These are phyloP conservation scores for Musa acuminata DNA, from an alignment of 176 grass and related monocot species.

Conservation along the genomic window DNA sequence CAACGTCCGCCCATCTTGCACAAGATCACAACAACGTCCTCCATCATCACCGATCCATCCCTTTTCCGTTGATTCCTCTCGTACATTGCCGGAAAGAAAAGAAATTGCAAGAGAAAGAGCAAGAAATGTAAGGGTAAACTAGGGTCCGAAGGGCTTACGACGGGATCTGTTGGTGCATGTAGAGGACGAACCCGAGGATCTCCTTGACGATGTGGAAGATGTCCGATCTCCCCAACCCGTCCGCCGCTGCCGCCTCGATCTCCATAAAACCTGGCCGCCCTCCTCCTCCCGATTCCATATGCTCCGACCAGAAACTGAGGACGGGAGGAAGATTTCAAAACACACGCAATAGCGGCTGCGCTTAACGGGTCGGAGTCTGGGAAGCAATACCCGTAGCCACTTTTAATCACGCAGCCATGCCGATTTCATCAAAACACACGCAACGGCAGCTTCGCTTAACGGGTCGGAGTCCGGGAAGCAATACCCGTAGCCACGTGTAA, in stretches of 20 bases:
- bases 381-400: too few relatives aligned
- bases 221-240: constrained; percentile 47
- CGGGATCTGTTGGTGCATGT: constrained; percentile 93
- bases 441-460: background rate
- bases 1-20: too few relatives aligned
- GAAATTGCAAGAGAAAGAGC: background rate
- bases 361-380: too few relatives aligned
- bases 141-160: constrained; percentile 34
- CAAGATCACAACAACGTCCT: too few relatives aligned
- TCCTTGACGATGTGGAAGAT: constrained; percentile 88
- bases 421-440: background rate
- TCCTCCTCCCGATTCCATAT: constrained; percentile 29
- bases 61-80: background rate
- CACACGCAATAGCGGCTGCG: background rate
- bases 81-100: background rate
- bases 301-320: background rate
- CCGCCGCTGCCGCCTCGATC: constrained; percentile 38
- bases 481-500: too few relatives aligned
- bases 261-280: constrained; percentile 22
- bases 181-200: constrained; percentile 81
- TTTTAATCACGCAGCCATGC: too few relatives aligned
- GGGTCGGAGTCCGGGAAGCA: too few relatives aligned
- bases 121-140: background rate
- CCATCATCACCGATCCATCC: too few relatives aligned
- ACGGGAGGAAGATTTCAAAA: background rate